These are phyloP conservation scores for Cordyceps sp. DNA, from an alignment of 2,329 filamentous ascomycete genomes.

Conservation along the genomic window DNA sequence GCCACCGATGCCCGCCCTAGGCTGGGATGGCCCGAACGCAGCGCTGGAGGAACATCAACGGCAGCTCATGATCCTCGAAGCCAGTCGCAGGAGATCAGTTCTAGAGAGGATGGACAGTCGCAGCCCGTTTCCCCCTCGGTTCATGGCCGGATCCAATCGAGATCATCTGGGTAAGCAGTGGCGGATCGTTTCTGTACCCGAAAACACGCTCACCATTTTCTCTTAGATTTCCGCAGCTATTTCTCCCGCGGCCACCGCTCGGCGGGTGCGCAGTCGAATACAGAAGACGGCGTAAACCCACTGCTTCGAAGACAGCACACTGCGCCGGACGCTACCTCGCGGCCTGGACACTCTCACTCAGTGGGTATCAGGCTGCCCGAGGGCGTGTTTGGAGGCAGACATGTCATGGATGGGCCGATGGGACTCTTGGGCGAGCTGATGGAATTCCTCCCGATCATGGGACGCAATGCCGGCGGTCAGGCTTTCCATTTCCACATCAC, in stretches of 20 bases:
- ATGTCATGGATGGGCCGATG: constrained; percentile 31
- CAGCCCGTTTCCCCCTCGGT: constrained; percentile 41
- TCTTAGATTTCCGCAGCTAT: constrained; percentile 29
- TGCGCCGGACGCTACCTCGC: constrained; percentile 28
- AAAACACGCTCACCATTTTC: neutral
- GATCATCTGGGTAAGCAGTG: constrained; percentile 30
- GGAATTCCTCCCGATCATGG: constrained; percentile 32
- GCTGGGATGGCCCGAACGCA: constrained; percentile 39
- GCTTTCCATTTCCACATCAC: constrained; percentile 45
- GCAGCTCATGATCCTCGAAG: constrained; percentile 33
- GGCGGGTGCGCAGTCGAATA: constrained; percentile 33
- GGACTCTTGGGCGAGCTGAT: constrained; percentile 39
- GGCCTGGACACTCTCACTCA: constrained; percentile 30
- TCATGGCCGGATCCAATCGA: constrained; percentile 36
- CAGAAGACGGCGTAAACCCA: constrained; percentile 76
- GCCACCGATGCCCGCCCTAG: constrained; percentile 29
- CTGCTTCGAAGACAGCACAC: constrained; percentile 51
- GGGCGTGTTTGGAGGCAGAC: constrained; percentile 23
- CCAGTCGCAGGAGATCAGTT: constrained; percentile 21
- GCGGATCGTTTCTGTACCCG: neutral
- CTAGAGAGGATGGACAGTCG: constrained; percentile 24
- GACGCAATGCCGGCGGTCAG: constrained; percentile 27
- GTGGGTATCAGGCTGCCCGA: constrained; percentile 35
- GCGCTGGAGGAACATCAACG: constrained; percentile 32
- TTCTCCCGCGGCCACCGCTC: constrained; percentile 35